Evolutionary conservation across 352 stramenopile species (phyloP).

Genomic region (Phytophthora cryptogea): DNA sequence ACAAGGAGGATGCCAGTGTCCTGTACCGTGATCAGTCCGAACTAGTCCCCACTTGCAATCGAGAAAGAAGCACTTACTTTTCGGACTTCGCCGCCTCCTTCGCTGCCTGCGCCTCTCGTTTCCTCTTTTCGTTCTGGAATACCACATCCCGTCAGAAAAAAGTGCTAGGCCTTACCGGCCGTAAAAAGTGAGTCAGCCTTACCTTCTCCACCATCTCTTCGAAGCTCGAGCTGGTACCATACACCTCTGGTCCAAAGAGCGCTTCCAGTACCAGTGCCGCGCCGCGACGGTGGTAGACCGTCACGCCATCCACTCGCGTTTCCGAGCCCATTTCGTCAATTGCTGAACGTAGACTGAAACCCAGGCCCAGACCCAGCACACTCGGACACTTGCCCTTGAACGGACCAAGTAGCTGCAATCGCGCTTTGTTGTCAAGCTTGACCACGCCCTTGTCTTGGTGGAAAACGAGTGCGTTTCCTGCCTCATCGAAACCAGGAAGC

Average conservation of each 20-base stretch:
- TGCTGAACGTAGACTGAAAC: slow-evolving; percentile 74
- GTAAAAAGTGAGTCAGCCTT: slow-evolving; percentile 3
- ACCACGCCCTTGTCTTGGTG: slow-evolving; percentile 65
- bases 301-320: slow-evolving; percentile 81
- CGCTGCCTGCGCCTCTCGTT: slow-evolving; percentile 27
- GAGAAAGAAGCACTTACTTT: slow-evolving; percentile 11
- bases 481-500: slow-evolving; percentile 52
- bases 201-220: slow-evolving; percentile 89
- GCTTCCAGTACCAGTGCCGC: slow-evolving; percentile 71
- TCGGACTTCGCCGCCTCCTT: slow-evolving; percentile 33
- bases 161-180: background rate
- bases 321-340: slow-evolving; percentile 81
- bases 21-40: slow-evolving; percentile 29
- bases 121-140: slow-evolving; percentile 49
- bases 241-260: slow-evolving; percentile 64
- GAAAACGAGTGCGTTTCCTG: slow-evolving; percentile 48
- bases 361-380: slow-evolving; percentile 75
- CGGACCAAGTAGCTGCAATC: slow-evolving; percentile 37
- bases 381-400: slow-evolving; percentile 28
- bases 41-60: background rate
- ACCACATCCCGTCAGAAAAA: slow-evolving; percentile 13
- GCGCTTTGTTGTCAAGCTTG: slow-evolving; percentile 63
- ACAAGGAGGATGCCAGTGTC: slow-evolving; percentile 16
- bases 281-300: slow-evolving; percentile 85
- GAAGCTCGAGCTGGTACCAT: slow-evolving; percentile 65